phyloP scores from a whole-genome alignment of 257 asterid species.

The Primulina tabacum region DNA sequence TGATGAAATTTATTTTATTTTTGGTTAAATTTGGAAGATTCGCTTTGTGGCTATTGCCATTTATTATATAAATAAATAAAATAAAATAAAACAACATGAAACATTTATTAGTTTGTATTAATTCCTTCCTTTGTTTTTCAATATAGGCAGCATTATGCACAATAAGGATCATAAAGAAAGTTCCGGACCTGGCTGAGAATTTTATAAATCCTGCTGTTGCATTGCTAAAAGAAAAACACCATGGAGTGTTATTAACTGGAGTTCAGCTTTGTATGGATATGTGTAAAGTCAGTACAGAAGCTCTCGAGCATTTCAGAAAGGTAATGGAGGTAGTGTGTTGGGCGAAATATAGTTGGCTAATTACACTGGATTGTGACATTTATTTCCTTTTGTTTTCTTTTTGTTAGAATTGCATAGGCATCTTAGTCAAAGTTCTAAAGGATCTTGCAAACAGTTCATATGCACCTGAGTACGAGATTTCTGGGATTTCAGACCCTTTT shows the following conservation, averaged over 20 bases:
- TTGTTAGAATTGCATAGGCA: constrained; percentile 80
- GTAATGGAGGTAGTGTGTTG: constrained; percentile 31
- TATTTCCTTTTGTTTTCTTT: constrained; percentile 6
- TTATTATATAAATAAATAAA: constrained; percentile 1
- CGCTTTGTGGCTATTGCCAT: constrained; percentile 16
- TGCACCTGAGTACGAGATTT: constrained; percentile 89
- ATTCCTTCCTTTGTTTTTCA: constrained; percentile 8
- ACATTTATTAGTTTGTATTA: constrained; percentile 16
- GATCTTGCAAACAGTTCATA: constrained; percentile 93
- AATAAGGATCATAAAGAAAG: constrained; percentile 90
- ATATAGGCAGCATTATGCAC: constrained; percentile 94
- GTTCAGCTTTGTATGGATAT: constrained; percentile 85
- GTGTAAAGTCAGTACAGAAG: constrained; percentile 82
- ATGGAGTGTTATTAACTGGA: constrained; percentile 91
- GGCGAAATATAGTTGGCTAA: neutral
- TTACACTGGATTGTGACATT: neutral
- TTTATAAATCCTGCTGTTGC: constrained; percentile 77
- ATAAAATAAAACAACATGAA: constrained; percentile 14
- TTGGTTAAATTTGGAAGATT: neutral
- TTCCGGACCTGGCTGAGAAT: constrained; percentile 93
- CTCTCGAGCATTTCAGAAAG: constrained; percentile 84
- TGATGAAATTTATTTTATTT: neutral
- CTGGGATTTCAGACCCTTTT: constrained; percentile 95
- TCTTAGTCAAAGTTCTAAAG: constrained; percentile 76
- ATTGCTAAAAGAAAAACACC: constrained; percentile 93